Conservation (phyloP, 805 yeast species). For the Jamesozyma piceae region DNA sequence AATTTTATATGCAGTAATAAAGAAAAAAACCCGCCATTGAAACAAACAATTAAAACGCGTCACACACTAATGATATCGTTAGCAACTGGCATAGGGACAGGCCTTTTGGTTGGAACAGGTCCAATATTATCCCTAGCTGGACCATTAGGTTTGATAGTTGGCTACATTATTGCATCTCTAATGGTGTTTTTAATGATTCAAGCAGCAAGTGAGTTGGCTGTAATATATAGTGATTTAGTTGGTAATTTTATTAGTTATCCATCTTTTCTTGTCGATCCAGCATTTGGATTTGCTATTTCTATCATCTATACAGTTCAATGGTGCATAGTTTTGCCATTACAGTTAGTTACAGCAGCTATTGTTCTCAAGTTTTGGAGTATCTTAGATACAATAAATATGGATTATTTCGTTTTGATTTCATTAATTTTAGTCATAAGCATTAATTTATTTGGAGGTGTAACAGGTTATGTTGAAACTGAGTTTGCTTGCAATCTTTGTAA, state of each 20-base stretch:
- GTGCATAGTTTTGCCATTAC: constrained; percentile 46
- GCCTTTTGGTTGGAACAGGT: constrained; percentile 49
- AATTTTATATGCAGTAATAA: background rate
- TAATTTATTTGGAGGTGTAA: constrained; percentile 45
- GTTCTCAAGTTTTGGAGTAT: constrained; percentile 40
- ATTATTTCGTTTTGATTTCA: constrained; percentile 22
- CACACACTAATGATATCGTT: constrained; percentile 41
- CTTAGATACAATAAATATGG: constrained; percentile 14
- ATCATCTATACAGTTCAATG: constrained; percentile 50
- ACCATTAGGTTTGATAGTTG: constrained; percentile 41
- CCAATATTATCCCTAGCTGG: constrained; percentile 36
- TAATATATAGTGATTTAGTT: constrained; percentile 43
- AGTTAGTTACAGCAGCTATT: constrained; percentile 46
- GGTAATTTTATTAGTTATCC: constrained; percentile 58
- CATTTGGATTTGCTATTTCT: constrained; percentile 55
- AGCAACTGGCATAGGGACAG: constrained; percentile 79
- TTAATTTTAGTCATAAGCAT: constrained; percentile 34
- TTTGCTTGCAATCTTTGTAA: constrained; percentile 39
- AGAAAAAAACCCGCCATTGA: constrained; percentile 1
- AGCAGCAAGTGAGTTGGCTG: constrained; percentile 54
- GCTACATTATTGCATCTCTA: constrained; percentile 44
- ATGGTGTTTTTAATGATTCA: constrained; percentile 49
- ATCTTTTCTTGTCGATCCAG: constrained; percentile 42
- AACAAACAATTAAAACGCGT: constrained; percentile 10
- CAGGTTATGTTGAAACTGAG: constrained; percentile 48